Base-by-base conservation (phyloP, 2,329 filamentous ascomycete genomes). In the Rhinocladiella similis region DNA sequence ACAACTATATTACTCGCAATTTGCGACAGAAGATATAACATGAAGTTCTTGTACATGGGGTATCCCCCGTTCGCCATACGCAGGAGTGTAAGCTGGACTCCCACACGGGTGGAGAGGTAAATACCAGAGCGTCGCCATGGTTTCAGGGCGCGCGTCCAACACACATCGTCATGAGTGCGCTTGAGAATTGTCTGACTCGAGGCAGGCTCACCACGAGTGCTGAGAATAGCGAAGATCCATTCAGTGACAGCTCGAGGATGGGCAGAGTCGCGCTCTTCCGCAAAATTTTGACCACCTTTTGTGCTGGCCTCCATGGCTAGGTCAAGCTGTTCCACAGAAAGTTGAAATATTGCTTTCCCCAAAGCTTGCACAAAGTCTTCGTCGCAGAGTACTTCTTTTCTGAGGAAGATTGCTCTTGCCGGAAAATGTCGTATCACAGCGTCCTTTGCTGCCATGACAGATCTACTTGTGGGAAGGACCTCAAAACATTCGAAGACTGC, bases 21-120 rank as follows among this genome's bases (percentile, higher is more conserved):
- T 0, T 58, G 41, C 0, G 71, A 56, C 63, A 82, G 68, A 50
- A 83, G 65, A 19, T 75, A 77, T 0, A 77, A 47, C 75, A 83
- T 81, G 60, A 80, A 79, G 1, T 67, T 63, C 54, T 85, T 85
- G 69, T 84, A 85, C 13, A 58, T 47, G 7, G 48, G 53, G 33
- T 65, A 45, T 14, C 54, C 45, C 9, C 54, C 39, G 33, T 62
- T 63, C n/a, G 22, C 47, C n/a, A 45, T 60, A n/a, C 49, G 49
- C 42, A 51, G 49, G 9, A 71, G 59, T 6, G 63, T 53, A 14
- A 70, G 65, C 50, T 85, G 81, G 2, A 83, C 57, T 0, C 73
- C 66, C 0, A 83, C 80, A 0, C 83, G 78, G 2, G 85, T 53
- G 0, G 84, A 69, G 0, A 86, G 69, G 82, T 82, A 86, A 0